Evolutionary conservation across 768 basidiomycete genomes (phyloP).

Genomic region (Collybia nuda): DNA sequence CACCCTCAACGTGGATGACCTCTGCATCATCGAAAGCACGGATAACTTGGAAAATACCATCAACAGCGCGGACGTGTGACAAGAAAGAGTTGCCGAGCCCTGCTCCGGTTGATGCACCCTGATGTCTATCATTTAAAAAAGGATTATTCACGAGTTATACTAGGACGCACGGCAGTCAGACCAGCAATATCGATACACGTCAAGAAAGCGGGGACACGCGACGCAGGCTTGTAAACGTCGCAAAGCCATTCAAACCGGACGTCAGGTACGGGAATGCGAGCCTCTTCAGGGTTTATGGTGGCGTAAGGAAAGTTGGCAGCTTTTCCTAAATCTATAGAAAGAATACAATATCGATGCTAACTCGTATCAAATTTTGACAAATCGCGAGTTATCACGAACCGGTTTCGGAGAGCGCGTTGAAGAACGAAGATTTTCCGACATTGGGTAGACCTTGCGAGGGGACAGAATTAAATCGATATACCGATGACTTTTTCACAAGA

Average conservation of each 20-base stretch:
- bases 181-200: conserved; percentile 99
- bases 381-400: conserved; percentile 43
- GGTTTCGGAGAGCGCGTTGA: conserved; percentile 93
- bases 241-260: conserved; percentile 93
- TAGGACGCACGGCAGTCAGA: conserved; percentile 75
- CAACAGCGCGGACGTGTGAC: conserved; percentile 96
- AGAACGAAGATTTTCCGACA: conserved; percentile 99
- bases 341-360: not conserved
- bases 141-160: not conserved
- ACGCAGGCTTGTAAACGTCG: conserved; percentile 85
- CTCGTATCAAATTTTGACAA: conserved; percentile 6
- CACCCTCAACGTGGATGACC: conserved; percentile 98
- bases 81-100: conserved; percentile 98
- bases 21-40: conserved; percentile 99
- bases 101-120: conserved; percentile 97
- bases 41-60: conserved; percentile 98
- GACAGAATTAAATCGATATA: conserved; percentile 17
- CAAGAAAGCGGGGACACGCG: conserved; percentile 88
- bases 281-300: conserved; percentile 92
- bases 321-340: conserved; percentile 73
- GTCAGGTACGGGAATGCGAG: conserved; percentile 95
- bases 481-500: conserved; percentile 17
- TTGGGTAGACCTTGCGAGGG: conserved; percentile 75
- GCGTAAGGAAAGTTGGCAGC: conserved; percentile 98
- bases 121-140: not conserved